Evolutionary conservation across 2,329 filamentous ascomycete species (phyloP).

Genomic region (Escovopsis sp.): DNA sequence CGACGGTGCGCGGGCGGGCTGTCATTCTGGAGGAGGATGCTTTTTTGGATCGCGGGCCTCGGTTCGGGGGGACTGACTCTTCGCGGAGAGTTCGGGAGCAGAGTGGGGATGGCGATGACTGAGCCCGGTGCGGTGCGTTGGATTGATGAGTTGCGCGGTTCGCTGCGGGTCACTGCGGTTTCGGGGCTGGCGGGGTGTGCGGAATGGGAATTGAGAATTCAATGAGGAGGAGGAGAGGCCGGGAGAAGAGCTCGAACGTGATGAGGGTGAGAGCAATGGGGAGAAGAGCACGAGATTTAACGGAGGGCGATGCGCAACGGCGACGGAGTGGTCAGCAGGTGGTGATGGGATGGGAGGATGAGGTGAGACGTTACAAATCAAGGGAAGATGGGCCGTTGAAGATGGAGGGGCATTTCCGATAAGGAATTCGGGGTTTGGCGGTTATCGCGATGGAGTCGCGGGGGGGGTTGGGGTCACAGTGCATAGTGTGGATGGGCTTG

Average conservation of each 20-base stretch:
- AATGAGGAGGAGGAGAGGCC: background rate
- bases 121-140: background rate
- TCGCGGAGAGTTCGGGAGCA: background rate
- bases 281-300: too few relatives aligned
- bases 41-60: background rate
- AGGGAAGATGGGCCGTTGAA: too few relatives aligned
- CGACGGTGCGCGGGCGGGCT: constrained; percentile 53
- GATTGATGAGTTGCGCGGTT: background rate
- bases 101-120: background rate
- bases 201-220: background rate
- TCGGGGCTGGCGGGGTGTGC: background rate
- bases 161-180: background rate
- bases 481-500: too few relatives aligned
- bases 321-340: background rate
- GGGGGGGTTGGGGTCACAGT: too few relatives aligned
- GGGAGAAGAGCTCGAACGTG: background rate
- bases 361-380: too few relatives aligned
- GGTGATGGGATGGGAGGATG: background rate
- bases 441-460: too few relatives aligned
- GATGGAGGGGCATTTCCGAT: too few relatives aligned
- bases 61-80: too few relatives aligned
- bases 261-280: background rate
- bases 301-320: too few relatives aligned
- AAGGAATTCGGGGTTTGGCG: too few relatives aligned
- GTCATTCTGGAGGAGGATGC: constrained; percentile 11